Conservation (phyloP, 768 basidiomycete genomes). For the Russula vinacea region DNA sequence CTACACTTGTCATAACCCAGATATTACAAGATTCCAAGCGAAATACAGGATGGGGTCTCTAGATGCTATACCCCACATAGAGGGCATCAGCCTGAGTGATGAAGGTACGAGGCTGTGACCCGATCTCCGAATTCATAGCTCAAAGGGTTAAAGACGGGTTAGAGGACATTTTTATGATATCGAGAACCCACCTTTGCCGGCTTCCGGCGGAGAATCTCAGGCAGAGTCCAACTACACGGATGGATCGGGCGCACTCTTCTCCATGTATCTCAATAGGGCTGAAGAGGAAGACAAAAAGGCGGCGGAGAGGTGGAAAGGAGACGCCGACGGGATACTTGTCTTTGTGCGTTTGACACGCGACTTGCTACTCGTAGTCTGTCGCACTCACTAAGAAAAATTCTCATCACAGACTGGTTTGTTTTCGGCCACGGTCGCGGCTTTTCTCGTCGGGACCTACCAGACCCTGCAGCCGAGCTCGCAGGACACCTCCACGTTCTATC, state of each 20-base stretch:
- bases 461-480: conserved; percentile 22
- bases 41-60: neutral
- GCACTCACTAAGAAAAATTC: neutral
- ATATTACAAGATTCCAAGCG: neutral
- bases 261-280: conserved; percentile 22
- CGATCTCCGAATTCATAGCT: neutral
- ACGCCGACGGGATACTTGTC: conserved; percentile 25
- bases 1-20: neutral
- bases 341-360: conserved; percentile 13
- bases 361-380: neutral
- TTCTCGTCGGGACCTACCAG: conserved; percentile 19
- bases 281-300: conserved; percentile 22
- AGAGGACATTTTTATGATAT: conserved; percentile 4
- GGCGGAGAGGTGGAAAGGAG: conserved; percentile 24
- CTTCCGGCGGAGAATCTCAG: conserved; percentile 10
- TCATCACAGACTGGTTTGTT: conserved; percentile 22
- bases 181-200: conserved; percentile 3
- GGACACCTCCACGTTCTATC: conserved; percentile 14
- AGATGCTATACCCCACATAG: neutral
- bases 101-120: conserved; percentile 4
- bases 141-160: neutral
- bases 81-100: neutral
- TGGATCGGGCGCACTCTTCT: conserved; percentile 22
- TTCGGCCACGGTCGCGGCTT: conserved; percentile 23
- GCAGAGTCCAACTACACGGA: conserved; percentile 17